Evolutionary conservation across 352 stramenopile species (phyloP).

Genomic region (Globisporangium alternatum): DNA sequence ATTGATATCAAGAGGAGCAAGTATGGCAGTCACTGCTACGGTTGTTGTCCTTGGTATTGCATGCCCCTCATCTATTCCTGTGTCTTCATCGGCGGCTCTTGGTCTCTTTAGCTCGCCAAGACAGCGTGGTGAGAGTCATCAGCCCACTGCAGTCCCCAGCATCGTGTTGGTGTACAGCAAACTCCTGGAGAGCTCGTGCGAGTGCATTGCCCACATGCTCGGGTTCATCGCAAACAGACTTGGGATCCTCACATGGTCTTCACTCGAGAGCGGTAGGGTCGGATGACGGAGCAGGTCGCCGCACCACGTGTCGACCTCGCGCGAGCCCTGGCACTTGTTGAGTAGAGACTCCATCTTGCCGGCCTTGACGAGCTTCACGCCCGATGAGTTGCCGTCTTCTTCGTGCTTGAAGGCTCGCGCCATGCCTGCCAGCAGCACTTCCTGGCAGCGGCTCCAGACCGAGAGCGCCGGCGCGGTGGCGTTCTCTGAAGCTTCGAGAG

Average conservation of each 20-base stretch:
- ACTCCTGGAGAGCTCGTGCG: background rate
- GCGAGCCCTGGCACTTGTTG: background rate
- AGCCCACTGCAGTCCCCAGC: background rate
- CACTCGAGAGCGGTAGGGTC: background rate
- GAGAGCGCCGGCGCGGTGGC: background rate
- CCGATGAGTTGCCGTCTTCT: background rate
- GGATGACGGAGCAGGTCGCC: background rate
- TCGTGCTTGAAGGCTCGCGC: background rate
- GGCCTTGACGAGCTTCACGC: background rate
- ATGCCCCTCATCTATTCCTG: too few species aligned
- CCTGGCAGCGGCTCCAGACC: background rate
- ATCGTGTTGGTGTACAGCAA: background rate
- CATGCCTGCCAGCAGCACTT: background rate
- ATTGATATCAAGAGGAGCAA: too few species aligned
- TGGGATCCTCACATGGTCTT: background rate
- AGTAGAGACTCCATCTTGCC: background rate
- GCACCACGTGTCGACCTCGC: slow-evolving; percentile 1
- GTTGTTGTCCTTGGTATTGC: too few species aligned
- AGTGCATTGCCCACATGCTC: background rate
- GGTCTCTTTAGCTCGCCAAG: background rate
- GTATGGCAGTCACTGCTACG: too few species aligned
- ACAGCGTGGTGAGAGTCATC: background rate
- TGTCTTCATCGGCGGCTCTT: too few species aligned
- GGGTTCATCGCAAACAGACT: background rate
- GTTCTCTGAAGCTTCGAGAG: background rate